Evolutionary conservation across 306 rosid genomes (phyloP).

Genomic region (Cucurbita ficifolia): DNA sequence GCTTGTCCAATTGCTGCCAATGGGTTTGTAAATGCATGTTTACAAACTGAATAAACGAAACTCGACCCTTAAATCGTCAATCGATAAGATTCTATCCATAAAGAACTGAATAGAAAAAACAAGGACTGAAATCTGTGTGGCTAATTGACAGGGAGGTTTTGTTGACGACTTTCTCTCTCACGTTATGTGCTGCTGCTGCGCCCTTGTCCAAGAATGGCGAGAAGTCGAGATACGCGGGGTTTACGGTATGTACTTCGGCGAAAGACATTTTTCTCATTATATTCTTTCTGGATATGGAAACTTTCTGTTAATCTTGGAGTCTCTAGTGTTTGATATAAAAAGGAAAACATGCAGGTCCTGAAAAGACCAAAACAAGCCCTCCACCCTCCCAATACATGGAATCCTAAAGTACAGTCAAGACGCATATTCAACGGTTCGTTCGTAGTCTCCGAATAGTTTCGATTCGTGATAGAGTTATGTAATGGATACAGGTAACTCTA

Average conservation of each 20-base stretch:
- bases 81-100: neutral
- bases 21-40: neutral
- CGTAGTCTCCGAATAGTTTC: neutral
- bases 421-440: neutral
- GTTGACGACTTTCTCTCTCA: conserved; percentile 92
- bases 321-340: conserved; percentile 8
- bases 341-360: conserved; percentile 40
- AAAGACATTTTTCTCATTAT: neutral
- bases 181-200: conserved; percentile 96
- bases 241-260: conserved; percentile 28
- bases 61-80: neutral
- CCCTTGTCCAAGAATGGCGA: conserved; percentile 99
- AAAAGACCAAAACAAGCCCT: conserved; percentile 75
- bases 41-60: neutral
- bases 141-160: conserved; percentile 69
- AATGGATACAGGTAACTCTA: neutral
- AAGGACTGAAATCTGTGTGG: conserved; percentile 2
- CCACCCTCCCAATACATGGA: conserved; percentile 89
- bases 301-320: neutral
- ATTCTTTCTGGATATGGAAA: neutral
- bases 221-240: conserved; percentile 85
- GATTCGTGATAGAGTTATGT: neutral
- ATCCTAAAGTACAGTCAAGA: conserved; percentile 23
- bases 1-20: neutral
- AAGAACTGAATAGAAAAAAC: neutral